A percentile compares a stretch with the other conserved stretches of the same genome.
phyloP scores from a whole-genome alignment of 495 filamentous ascomycete genomes.

The Podospora appendiculata region DNA sequence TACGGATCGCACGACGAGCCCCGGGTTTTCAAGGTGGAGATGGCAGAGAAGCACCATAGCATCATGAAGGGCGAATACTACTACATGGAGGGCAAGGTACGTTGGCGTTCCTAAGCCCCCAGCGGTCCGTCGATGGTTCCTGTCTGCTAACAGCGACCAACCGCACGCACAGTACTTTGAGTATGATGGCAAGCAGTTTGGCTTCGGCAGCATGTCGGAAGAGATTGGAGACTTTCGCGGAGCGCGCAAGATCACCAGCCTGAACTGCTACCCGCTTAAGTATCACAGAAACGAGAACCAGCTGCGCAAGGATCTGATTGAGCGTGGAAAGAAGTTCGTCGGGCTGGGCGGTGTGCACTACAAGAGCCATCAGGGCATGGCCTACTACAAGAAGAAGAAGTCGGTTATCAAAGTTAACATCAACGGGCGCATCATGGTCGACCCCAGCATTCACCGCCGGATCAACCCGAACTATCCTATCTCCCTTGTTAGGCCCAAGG shows the following conservation, averaged over 20 bases:
- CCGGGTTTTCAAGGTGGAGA: conserved; percentile 83
- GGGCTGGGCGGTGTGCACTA: conserved; percentile 76
- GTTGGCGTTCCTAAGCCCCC: not conserved
- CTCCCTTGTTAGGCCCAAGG: conserved; percentile 68
- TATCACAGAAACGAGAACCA: conserved; percentile 71
- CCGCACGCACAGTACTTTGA: conserved; percentile 45
- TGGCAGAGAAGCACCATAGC: conserved; percentile 61
- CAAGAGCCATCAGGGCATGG: conserved; percentile 73
- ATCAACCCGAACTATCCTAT: conserved; percentile 87
- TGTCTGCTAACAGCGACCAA: conserved; percentile 2
- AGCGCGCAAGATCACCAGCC: conserved; percentile 70
- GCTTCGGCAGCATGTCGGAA: conserved; percentile 51
- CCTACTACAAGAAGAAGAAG: conserved; percentile 77
- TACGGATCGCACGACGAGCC: conserved; percentile 77
- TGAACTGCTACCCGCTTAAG: conserved; percentile 71
- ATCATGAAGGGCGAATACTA: conserved; percentile 78
- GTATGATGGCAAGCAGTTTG: conserved; percentile 66
- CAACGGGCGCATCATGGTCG: conserved; percentile 88
- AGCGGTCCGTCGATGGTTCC: not conserved
- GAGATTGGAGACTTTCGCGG: conserved; percentile 78
- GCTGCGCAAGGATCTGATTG: conserved; percentile 59
- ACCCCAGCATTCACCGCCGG: conserved; percentile 76
- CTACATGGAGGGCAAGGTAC: conserved; percentile 69
- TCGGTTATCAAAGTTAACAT: conserved; percentile 77
- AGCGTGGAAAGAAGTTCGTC: conserved; percentile 83